Evolutionary conservation across 306 rosid genomes (phyloP), one percentile per base, ranked within the genome.

Genomic region (Glycine tomentella): DNA sequence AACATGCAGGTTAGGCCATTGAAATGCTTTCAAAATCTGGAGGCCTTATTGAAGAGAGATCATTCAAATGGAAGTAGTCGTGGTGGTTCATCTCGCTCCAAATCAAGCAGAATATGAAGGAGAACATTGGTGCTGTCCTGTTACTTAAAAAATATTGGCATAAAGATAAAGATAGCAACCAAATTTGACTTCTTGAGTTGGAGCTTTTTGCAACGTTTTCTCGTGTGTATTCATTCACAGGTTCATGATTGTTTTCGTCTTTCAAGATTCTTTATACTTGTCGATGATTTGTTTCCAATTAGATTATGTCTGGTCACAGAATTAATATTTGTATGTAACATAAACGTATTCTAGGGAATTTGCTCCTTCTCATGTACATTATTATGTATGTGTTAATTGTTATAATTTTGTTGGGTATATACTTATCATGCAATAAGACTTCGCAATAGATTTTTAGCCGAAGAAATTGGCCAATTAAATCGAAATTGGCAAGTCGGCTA

Each of bases 21-120:
- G 91, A 89, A 84, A 84, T 92, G 94, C 88, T 95, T 95, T 77
- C 92, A 77, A 79, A 92, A 91, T 80, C 78, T 94, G 64, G 94
- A 90, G 83, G 93, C 97, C 82, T 81, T 89, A 75, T 66, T 94
- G 84, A 91, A 86, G 90, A 91, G 86, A 84, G 89, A 84, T 63
- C 84, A 64, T 69, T 82, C 91, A 4, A 68, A 81, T 70, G 58
- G 6, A 48, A 77, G 90, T 88, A 86, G 94, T 78, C 81, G 78
- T 8, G 77, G 89, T 12, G 65, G 94, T 49, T 88, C 97, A 0
- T 80, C 98, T 17, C 91, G 91, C 12, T 92, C 98, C 15, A 61
- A 87, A 36, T 9, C 79, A 46, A 76, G 90, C 74, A 77, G 86
- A 48, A 65, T 31, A 72, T 91, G 80, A 86, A 71, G 44, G 7